phyloP scores from a whole-genome alignment of 768 basidiomycete genomes.

The Asterophora lycoperdoides region DNA sequence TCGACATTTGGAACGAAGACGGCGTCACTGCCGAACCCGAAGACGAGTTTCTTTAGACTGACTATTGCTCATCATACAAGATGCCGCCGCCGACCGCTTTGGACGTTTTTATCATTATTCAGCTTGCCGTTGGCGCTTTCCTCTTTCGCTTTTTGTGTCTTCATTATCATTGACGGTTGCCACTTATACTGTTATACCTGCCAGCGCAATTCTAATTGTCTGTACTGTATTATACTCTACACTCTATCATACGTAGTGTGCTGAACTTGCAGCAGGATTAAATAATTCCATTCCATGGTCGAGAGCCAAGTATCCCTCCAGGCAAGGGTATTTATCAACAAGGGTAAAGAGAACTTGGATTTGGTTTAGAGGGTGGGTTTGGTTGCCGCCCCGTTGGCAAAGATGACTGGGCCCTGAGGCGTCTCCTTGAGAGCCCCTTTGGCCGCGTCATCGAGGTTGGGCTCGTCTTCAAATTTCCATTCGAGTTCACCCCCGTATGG shows the following conservation, averaged over 20 bases:
- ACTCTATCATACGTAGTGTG: neutral
- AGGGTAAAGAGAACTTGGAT: no score
- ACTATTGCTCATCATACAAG: neutral
- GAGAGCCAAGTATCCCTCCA: no score
- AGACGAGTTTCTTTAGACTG: slow-evolving; percentile 38
- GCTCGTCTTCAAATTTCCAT: slow-evolving; percentile 67
- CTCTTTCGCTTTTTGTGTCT: neutral
- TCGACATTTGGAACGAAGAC: slow-evolving; percentile 80
- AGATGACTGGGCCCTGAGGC: slow-evolving; percentile 55
- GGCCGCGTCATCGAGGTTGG: slow-evolving; percentile 55
- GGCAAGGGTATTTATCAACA: neutral
- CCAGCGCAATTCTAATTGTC: neutral
- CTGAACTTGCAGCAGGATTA: neutral
- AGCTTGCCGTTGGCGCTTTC: neutral
- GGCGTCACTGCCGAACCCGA: slow-evolving; percentile 65
- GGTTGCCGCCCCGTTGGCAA: slow-evolving; percentile 38
- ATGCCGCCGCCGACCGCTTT: neutral
- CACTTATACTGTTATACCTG: neutral
- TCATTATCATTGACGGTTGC: neutral
- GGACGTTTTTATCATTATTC: neutral
- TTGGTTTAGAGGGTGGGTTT: slow-evolving; percentile 18
- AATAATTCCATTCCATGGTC: neutral
- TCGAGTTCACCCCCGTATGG: slow-evolving; percentile 72
- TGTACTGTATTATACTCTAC: slow-evolving; percentile 8
- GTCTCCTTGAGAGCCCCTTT: slow-evolving; percentile 42